These are phyloP conservation scores for Mycocentrospora acerina DNA, from an alignment of 2,329 filamentous ascomycete species.

Conservation along the genomic window DNA sequence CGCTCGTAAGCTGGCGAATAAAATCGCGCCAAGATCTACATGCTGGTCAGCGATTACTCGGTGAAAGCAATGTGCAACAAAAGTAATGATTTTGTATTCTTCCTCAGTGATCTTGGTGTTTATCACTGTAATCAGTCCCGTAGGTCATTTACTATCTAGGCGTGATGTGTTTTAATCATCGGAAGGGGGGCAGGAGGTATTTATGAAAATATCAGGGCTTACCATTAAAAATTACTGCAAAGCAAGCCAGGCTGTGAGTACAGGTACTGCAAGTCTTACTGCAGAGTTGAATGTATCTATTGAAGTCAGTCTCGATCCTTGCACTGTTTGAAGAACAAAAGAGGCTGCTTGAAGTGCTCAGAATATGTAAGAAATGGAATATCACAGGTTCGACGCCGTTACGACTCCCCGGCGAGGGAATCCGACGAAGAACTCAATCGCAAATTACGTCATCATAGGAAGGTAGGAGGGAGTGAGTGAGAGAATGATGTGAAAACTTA, in stretches of 20 bases:
- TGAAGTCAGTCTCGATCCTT: slow-evolving; percentile 14
- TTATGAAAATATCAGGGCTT: slow-evolving; percentile 6
- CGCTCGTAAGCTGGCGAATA: slow-evolving; percentile 3
- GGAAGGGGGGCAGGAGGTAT: slow-evolving; percentile 43
- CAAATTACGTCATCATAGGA: slow-evolving; percentile 96
- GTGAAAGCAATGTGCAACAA: slow-evolving; percentile 11
- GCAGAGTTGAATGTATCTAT: neutral
- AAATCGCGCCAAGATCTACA: slow-evolving; percentile 9
- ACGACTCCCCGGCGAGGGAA: slow-evolving; percentile 87
- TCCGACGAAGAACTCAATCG: slow-evolving; percentile 90
- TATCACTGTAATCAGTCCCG: slow-evolving; percentile 58
- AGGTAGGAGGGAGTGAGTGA: slow-evolving; percentile 2
- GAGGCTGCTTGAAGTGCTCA: slow-evolving; percentile 57
- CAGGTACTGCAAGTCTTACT: neutral
- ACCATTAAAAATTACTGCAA: slow-evolving; percentile 6
- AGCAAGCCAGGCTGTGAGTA: neutral
- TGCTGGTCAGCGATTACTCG: slow-evolving; percentile 22
- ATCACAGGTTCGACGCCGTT: slow-evolving; percentile 76
- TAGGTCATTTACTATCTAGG: slow-evolving; percentile 69
- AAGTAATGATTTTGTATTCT: slow-evolving; percentile 13
- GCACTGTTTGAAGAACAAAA: neutral
- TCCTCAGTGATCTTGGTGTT: slow-evolving; percentile 71
- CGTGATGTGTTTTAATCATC: slow-evolving; percentile 64
- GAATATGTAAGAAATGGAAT: slow-evolving; percentile 99
- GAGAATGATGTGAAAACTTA: slow-evolving; percentile 19